These are phyloP conservation scores for Clavispora santaluciae DNA, from an alignment of 805 yeast genomes.

Conservation along the genomic window DNA sequence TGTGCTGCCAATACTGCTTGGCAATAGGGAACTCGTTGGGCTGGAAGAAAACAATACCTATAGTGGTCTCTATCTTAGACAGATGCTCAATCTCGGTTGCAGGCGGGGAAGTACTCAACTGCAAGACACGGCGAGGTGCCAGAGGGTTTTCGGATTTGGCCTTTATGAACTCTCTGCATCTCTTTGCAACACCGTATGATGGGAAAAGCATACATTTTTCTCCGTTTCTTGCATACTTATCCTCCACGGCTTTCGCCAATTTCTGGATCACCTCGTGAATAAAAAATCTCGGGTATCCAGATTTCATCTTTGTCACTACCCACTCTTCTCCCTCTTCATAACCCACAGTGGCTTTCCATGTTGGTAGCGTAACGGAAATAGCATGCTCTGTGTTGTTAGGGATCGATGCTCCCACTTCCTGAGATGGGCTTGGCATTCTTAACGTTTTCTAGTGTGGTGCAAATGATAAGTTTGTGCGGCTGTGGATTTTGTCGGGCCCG, in stretches of 20 bases:
- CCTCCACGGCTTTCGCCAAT: slow-evolving; percentile 49
- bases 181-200: slow-evolving; percentile 68
- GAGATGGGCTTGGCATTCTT: slow-evolving; percentile 23
- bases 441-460: slow-evolving; percentile 2
- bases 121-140: slow-evolving; percentile 51
- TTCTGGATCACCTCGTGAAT: slow-evolving; percentile 60
- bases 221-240: slow-evolving; percentile 72
- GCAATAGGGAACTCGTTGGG: slow-evolving; percentile 54
- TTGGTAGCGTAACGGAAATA: slow-evolving; percentile 89
- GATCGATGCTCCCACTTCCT: slow-evolving; percentile 73
- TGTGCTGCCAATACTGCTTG: slow-evolving; percentile 92
- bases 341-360: slow-evolving; percentile 91
- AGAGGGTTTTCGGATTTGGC: slow-evolving; percentile 30
- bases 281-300: slow-evolving; percentile 88
- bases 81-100: slow-evolving; percentile 52
- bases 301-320: slow-evolving; percentile 70
- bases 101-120: slow-evolving; percentile 69
- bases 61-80: slow-evolving; percentile 57
- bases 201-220: slow-evolving; percentile 78
- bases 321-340: slow-evolving; percentile 87
- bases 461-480: not conserved
- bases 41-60: slow-evolving; percentile 79
- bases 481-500: not conserved
- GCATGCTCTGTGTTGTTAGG: slow-evolving; percentile 91
- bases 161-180: slow-evolving; percentile 77